Conservation (phyloP, 2,329 filamentous ascomycete species). For the Fusarium austroafricanum region DNA sequence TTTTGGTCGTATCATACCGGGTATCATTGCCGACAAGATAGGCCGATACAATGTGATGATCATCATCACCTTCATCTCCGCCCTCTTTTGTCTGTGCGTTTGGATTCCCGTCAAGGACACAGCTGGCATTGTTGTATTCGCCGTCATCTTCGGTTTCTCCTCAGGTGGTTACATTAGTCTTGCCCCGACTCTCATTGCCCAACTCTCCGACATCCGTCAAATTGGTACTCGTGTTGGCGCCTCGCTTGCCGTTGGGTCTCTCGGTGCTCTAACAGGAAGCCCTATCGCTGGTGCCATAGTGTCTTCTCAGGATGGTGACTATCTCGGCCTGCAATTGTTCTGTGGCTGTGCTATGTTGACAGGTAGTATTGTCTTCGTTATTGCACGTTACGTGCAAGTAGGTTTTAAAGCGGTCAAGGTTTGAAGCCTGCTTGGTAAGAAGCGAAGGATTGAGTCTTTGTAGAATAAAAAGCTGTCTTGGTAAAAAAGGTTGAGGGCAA, state of each 20-base stretch:
- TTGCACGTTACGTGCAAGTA: slow-evolving; percentile 51
- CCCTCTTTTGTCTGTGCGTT: slow-evolving; percentile 59
- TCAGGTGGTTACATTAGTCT: slow-evolving; percentile 75
- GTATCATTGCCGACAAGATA: slow-evolving; percentile 58
- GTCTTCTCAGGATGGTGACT: slow-evolving; percentile 62
- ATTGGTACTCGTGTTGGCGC: slow-evolving; percentile 76
- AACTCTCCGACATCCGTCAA: slow-evolving; percentile 76
- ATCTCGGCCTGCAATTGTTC: slow-evolving; percentile 73
- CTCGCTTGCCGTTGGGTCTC: slow-evolving; percentile 69
- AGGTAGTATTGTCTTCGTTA: slow-evolving; percentile 45
- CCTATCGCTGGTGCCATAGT: slow-evolving; percentile 76
- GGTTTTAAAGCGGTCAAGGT: slow-evolving; percentile 52
- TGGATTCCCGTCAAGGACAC: slow-evolving; percentile 63
- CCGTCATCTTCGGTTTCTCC: slow-evolving; percentile 75
- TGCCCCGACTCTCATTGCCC: slow-evolving; percentile 72
- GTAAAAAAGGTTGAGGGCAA: neutral
- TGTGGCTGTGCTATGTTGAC: slow-evolving; percentile 64
- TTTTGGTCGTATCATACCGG: slow-evolving; percentile 63
- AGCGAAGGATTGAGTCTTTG: neutral
- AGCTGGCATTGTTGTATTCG: slow-evolving; percentile 71
- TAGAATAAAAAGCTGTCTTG: neutral
- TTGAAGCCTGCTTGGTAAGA: slow-evolving; percentile 26
- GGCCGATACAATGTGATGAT: slow-evolving; percentile 63
- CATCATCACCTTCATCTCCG: slow-evolving; percentile 62
- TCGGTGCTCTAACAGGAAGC: slow-evolving; percentile 74